Evolutionary conservation across 495 filamentous ascomycete species (phyloP), one percentile per base, ranked within the genome.

Genomic region (Hypoxylon perforatum): DNA sequence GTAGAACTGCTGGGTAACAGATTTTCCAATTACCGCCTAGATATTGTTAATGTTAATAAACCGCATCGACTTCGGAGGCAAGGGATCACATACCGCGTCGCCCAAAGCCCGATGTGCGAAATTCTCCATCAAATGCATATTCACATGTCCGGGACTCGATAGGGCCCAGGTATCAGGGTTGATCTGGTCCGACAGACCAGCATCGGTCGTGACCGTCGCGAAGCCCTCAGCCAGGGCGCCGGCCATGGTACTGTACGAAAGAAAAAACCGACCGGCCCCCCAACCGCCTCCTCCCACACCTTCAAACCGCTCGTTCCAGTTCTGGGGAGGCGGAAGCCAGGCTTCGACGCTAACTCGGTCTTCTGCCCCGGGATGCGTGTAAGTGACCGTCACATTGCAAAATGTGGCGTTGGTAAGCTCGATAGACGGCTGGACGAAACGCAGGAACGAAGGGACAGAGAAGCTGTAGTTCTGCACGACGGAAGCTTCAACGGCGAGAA

Each of bases 351-450:
- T 56, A 44, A 85, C 63, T 4, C 19, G 67, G 53, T 84, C 81
- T 58, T 76, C 69, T 30, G 67, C 52, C 1, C 73, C 77, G 0
- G 77, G 74, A 66, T 82, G 80, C 2, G 81, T 81, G 62, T 82
- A 80, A 5, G 72, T 72, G 25, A 83, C 60, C 3, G 78, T 82
- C 38, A 84, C 63, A 57, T 84, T 82, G 64, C 81, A 83, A 63
- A 82, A 82, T 5, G 17, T 71, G n/a, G 47, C 53, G 17, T 62
- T 54, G 23, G 22, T 10, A n/a, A 66, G 41, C 5, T 42, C 42
- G 14, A 33, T 9, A 0, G 41, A 1, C 6, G 63, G 56, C 21
- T 48, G 48, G n/a, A 28, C 15, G 12, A 28, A 66, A 9, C 56
- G 25, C 4, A 5, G 52, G 6, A 2, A 9, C 2, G 14, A 18